These are phyloP conservation scores for Ilyonectria sp. DNA, from an alignment of 2,329 filamentous ascomycete genomes.

Conservation along the genomic window DNA sequence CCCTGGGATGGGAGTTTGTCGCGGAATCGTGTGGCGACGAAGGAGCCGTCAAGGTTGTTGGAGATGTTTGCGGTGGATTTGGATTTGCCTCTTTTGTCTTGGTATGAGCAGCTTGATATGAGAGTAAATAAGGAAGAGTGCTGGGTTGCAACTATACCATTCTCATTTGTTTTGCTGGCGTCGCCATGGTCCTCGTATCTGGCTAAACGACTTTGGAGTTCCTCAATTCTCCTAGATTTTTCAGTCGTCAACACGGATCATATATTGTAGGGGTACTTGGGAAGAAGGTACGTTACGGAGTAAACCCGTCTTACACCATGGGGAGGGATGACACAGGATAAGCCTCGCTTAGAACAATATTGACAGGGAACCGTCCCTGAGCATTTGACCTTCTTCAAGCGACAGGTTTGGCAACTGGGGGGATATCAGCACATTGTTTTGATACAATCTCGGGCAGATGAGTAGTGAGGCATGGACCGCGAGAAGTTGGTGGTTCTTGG, in stretches of 20 bases:
- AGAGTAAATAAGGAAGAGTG: neutral
- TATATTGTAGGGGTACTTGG: neutral
- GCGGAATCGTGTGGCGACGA: neutral
- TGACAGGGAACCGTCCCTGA: conserved; percentile 10
- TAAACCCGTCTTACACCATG: conserved; percentile 10
- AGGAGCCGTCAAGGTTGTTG: neutral
- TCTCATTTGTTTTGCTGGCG: neutral
- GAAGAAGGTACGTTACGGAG: conserved; percentile 9
- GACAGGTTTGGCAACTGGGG: conserved; percentile 3
- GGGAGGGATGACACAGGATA: conserved; percentile 4
- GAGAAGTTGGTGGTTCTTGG: neutral
- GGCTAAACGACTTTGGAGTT: conserved; percentile 12
- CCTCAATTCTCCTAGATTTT: conserved; percentile 1
- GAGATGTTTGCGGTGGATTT: neutral
- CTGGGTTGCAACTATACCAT: conserved; percentile 2
- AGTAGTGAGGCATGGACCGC: neutral
- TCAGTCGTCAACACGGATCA: neutral
- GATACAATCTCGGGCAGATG: neutral
- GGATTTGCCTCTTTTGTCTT: neutral
- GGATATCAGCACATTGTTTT: neutral
- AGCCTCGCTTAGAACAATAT: conserved; percentile 5
- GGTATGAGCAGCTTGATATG: neutral
- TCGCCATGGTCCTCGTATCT: neutral
- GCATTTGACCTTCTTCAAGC: conserved; percentile 16
- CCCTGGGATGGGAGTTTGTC: neutral